phyloP scores from a whole-genome alignment of 768 basidiomycete genomes.

The Mycena kentingensis region DNA sequence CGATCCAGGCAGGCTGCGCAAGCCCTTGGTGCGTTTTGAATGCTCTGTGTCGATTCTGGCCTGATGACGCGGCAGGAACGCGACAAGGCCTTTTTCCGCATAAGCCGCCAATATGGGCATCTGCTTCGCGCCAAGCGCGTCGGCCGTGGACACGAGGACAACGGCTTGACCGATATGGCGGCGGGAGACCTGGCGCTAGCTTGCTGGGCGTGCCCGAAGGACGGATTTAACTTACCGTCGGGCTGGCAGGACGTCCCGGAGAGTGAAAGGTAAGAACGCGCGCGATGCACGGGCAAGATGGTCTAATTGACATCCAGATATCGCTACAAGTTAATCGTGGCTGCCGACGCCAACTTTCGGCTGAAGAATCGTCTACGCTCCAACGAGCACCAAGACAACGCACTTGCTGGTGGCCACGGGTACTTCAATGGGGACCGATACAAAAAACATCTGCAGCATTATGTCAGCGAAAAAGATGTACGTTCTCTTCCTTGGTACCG shows the following conservation, averaged over 20 bases:
- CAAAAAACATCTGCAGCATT: slow-evolving; percentile 1
- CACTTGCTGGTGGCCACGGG: slow-evolving; percentile 12
- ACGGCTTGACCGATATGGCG: background rate
- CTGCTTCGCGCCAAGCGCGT: background rate
- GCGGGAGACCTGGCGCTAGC: slow-evolving; percentile 8
- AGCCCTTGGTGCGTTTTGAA: background rate
- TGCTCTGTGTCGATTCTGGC: background rate
- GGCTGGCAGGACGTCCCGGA: slow-evolving; percentile 10
- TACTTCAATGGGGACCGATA: slow-evolving; percentile 14
- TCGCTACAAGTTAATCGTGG: slow-evolving; percentile 8
- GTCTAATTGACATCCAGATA: slow-evolving; percentile 9
- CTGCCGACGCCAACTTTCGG: slow-evolving; percentile 24
- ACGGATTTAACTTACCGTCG: slow-evolving; percentile 14
- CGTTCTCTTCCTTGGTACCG: background rate
- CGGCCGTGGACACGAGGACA: background rate
- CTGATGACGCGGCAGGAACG: background rate
- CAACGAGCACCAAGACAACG: slow-evolving; percentile 12
- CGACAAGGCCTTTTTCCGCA: background rate
- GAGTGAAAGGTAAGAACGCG: background rate
- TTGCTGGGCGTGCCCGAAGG: slow-evolving; percentile 22
- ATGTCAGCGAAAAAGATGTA: slow-evolving; percentile 13
- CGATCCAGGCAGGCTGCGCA: background rate
- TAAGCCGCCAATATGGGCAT: background rate
- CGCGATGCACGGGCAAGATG: background rate
- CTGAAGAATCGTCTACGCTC: slow-evolving; percentile 14